Evolutionary conservation across 163 green algal genomes (phyloP).

Genomic region (Volvox carteri): DNA sequence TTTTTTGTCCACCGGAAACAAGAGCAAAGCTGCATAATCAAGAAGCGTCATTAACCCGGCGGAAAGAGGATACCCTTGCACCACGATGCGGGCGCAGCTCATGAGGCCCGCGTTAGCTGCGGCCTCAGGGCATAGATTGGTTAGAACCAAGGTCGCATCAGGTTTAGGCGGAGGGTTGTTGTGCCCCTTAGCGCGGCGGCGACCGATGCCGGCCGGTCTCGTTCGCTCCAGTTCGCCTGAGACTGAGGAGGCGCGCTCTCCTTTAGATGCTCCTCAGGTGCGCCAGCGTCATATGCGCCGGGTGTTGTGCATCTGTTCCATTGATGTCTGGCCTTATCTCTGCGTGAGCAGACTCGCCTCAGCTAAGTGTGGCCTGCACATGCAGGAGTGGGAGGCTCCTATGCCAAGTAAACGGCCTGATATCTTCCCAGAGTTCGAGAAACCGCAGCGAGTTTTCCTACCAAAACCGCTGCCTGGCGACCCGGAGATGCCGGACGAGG

Average conservation of each 20-base stretch:
- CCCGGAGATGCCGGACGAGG: constrained; percentile 89
- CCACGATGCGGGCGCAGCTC: constrained; percentile 19
- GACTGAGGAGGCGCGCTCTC: constrained; percentile 48
- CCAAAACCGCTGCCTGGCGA: constrained; percentile 91
- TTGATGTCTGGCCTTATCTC: not conserved
- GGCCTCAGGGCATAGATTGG: not conserved
- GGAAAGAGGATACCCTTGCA: not conserved
- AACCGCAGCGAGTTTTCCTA: constrained; percentile 84
- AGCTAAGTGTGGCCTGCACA: not conserved
- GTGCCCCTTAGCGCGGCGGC: constrained; percentile 24
- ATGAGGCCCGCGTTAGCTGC: not conserved
- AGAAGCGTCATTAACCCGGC: too few species aligned
- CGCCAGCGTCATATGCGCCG: not conserved
- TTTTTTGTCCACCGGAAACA: too few species aligned
- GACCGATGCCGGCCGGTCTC: constrained; percentile 1
- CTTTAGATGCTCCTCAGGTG: constrained; percentile 49
- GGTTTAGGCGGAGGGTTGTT: not conserved
- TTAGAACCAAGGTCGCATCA: not conserved
- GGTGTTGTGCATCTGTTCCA: too few species aligned
- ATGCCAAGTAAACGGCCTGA: constrained; percentile 92
- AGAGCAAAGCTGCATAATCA: too few species aligned
- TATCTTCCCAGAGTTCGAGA: constrained; percentile 97
- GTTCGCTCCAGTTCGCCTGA: constrained; percentile 17
- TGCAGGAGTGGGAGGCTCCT: constrained; percentile 95
- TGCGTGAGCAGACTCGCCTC: not conserved